Evolutionary conservation across 2,329 filamentous ascomycete genomes (phyloP).

Genomic region (Phyllosticta paracitricarpa): DNA sequence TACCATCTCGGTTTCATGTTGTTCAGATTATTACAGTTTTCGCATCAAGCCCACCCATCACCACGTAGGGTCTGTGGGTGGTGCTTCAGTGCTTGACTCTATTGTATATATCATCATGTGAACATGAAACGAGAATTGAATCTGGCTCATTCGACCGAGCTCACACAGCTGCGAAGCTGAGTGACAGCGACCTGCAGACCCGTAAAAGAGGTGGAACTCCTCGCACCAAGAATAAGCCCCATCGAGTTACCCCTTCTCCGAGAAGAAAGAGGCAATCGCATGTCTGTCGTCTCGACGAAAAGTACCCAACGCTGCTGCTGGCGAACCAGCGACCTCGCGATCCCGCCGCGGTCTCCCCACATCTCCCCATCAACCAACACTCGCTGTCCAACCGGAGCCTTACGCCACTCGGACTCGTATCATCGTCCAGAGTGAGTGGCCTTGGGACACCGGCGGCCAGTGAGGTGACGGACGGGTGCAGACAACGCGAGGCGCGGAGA

Average conservation of each 20-base stretch:
- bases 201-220: constrained; percentile 50
- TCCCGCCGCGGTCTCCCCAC: constrained; percentile 17
- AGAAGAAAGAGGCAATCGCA: constrained; percentile 71
- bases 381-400: constrained; percentile 9
- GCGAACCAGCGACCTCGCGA: constrained; percentile 12
- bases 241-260: constrained; percentile 79
- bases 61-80: constrained; percentile 35
- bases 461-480: constrained; percentile 28
- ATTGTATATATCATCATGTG: constrained; percentile 88
- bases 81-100: constrained; percentile 97
- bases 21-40: constrained; percentile 34
- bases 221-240: constrained; percentile 99
- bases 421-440: constrained; percentile 10
- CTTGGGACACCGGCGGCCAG: background rate
- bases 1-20: constrained; percentile 19
- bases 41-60: constrained; percentile 20
- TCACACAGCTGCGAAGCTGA: constrained; percentile 21
- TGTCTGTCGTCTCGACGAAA: constrained; percentile 97
- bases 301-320: constrained; percentile 36
- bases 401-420: constrained; percentile 16
- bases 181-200: constrained; percentile 32
- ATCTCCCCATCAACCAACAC: constrained; percentile 19
- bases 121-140: constrained; percentile 39
- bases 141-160: constrained; percentile 63
- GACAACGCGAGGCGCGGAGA: constrained; percentile 41